Evolutionary conservation across 2,329 filamentous ascomycete genomes (phyloP).

Genomic region (Dactylellina cionopaga): DNA sequence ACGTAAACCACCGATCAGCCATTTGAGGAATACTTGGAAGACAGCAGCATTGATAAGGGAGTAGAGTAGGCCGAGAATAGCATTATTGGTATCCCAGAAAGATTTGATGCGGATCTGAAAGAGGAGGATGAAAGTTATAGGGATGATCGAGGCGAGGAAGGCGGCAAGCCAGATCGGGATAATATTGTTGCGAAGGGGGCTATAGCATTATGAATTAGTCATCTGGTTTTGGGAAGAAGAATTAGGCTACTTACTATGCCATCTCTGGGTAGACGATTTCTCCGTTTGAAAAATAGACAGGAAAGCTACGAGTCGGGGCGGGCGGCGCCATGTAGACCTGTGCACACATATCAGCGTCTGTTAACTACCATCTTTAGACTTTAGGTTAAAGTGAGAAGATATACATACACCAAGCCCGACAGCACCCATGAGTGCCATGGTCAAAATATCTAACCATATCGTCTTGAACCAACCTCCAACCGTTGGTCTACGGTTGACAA

Average conservation of each 20-base stretch:
- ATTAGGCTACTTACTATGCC: slow-evolving; percentile 66
- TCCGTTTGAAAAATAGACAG: slow-evolving; percentile 73
- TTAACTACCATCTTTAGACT: neutral
- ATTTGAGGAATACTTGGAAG: slow-evolving; percentile 80
- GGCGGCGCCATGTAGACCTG: slow-evolving; percentile 73
- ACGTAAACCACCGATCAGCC: slow-evolving; percentile 77
- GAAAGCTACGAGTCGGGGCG: slow-evolving; percentile 75
- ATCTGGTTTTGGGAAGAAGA: neutral
- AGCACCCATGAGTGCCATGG: slow-evolving; percentile 73
- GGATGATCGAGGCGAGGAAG: slow-evolving; percentile 72
- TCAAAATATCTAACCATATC: slow-evolving; percentile 74
- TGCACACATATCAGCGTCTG: slow-evolving; percentile 58
- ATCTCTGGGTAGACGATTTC: slow-evolving; percentile 77
- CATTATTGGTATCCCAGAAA: slow-evolving; percentile 78
- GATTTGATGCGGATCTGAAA: slow-evolving; percentile 75
- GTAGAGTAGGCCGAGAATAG: slow-evolving; percentile 75
- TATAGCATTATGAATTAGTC: slow-evolving; percentile 1
- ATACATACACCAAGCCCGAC: slow-evolving; percentile 72
- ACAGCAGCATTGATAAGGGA: slow-evolving; percentile 75
- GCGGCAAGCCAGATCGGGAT: slow-evolving; percentile 77
- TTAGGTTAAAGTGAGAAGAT: slow-evolving; percentile 45
- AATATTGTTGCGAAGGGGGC: slow-evolving; percentile 72
- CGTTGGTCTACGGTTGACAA: slow-evolving; percentile 66
- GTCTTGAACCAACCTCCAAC: slow-evolving; percentile 77
- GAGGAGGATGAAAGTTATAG: slow-evolving; percentile 72